A percentile compares a stretch with the other conserved stretches of the same genome.
These are phyloP conservation scores for Sordariomycetes sp. DNA, from an alignment of 2,329 filamentous ascomycete species.

Conservation along the genomic window DNA sequence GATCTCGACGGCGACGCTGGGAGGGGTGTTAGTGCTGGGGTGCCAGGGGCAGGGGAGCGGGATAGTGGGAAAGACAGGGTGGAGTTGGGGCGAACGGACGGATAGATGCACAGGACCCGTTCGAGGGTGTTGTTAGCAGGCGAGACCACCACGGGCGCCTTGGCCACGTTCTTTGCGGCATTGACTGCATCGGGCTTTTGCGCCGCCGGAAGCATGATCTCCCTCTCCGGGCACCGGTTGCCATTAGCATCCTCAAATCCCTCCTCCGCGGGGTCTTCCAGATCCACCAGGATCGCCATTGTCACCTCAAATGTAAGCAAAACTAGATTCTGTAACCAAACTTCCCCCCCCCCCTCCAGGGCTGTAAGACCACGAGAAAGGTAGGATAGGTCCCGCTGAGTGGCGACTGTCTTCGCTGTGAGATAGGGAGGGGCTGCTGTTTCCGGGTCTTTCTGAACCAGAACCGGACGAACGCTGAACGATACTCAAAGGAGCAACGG, in stretches of 20 bases:
- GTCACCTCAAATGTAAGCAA: neutral
- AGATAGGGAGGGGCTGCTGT: too few species aligned
- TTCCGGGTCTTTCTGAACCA: too few species aligned
- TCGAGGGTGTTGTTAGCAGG: neutral
- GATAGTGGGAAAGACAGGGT: neutral
- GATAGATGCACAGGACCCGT: constrained; percentile 1
- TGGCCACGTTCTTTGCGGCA: neutral
- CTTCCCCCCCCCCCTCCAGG: neutral
- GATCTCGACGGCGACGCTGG: constrained; percentile 64
- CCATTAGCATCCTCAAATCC: neutral
- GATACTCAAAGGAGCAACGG: too few species aligned
- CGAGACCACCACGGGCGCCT: neutral
- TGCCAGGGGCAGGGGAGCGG: too few species aligned
- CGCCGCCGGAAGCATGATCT: neutral
- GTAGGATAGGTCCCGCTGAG: too few species aligned
- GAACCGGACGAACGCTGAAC: too few species aligned
- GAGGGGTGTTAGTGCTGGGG: constrained; percentile 2
- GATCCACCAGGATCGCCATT: neutral
- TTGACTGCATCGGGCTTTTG: neutral
- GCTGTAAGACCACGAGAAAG: neutral
- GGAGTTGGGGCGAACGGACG: neutral
- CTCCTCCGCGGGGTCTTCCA: neutral
- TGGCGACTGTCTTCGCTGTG: too few species aligned
- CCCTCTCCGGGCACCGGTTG: neutral
- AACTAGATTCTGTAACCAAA: neutral